Conservation (phyloP, 768 basidiomycete species). For the Dioszegia hungarica region DNA sequence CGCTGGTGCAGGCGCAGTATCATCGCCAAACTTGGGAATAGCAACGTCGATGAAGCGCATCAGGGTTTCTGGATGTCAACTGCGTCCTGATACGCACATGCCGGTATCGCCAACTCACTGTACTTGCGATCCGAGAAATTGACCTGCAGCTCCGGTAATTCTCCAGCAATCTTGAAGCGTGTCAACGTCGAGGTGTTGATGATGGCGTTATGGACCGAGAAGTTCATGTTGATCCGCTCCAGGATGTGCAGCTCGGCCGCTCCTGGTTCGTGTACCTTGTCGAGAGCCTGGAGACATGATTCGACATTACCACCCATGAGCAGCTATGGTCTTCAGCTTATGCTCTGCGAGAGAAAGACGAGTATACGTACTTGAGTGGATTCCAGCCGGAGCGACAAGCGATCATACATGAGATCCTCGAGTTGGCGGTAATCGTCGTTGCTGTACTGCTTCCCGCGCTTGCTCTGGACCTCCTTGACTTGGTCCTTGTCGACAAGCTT, state of each 20-base stretch:
- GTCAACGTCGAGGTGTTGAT: constrained; percentile 75
- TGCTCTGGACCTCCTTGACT: constrained; percentile 69
- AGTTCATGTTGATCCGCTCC: constrained; percentile 83
- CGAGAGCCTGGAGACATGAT: constrained; percentile 73
- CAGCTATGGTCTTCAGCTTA: constrained; percentile 57
- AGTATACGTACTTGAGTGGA: constrained; percentile 80
- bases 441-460: constrained; percentile 74
- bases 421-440: constrained; percentile 81
- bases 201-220: constrained; percentile 88
- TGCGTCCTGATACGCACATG: too few species aligned
- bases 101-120: constrained; percentile 24
- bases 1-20: constrained; percentile 27
- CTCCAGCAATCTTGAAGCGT: constrained; percentile 83
- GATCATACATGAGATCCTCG: constrained; percentile 94
- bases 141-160: constrained; percentile 76
- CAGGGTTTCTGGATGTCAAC: constrained; percentile 62
- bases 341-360: neutral
- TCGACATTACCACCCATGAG: constrained; percentile 79
- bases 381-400: constrained; percentile 70
- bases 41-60: constrained; percentile 89
- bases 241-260: constrained; percentile 69
- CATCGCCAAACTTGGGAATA: constrained; percentile 71
- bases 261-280: constrained; percentile 53
- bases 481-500: constrained; percentile 79
- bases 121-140: constrained; percentile 56